Base-by-base conservation (phyloP, 2,329 filamentous ascomycete species). In the Fusarium falciforme region DNA sequence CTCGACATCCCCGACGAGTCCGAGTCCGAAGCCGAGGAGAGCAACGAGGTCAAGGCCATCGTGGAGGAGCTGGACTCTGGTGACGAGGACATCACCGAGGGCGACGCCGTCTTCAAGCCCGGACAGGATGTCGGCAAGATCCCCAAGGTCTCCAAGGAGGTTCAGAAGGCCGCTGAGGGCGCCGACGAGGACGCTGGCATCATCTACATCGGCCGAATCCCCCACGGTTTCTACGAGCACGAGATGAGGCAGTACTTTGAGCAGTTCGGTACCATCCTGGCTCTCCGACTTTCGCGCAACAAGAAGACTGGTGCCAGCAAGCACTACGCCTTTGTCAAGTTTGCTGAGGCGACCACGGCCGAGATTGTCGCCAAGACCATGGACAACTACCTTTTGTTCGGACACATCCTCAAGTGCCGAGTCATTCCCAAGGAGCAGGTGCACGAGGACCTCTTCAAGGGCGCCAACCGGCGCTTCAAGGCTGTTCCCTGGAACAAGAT, bases 321-420 rank as follows among this genome's bases (percentile, higher is more conserved):
- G 87, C 96, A 98, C 87, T 97, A 93, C 80, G 96, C 94, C 35
- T 99, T 98, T 83, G 89, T 99, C 79, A 94, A 99, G 84, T 99
- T 99, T 80, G 85, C 88, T 36, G 92, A 94, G 66, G 93, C 95
- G 58, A 85, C 84, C 74, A 89, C 89, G n/a, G 96, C 96, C 42
- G 93, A 94, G 78, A 95, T 98, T 77, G 96, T 97, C 33, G 93
- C 94, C 59, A 94, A 95, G 85, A 98, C 96, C 25, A 99, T 99
- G 96, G 91, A 98, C 87, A 97, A 95, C 85, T 99, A 99, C 84
- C 90, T 98, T 42, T 89, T 99, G 80, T 98, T 98, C 82, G 94
- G 94, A 7, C 96, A 98, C 82, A 93, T 98, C 71, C 87, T 99
- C 77, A 96, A 97, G 84, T 96, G 95, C 84, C 93, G 94, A 81